A percentile compares a stretch with the other conserved stretches of the same genome.
Evolutionary conservation across 1,139 yeast species (phyloP).

Genomic region (Yamadazyma conglobata): DNA sequence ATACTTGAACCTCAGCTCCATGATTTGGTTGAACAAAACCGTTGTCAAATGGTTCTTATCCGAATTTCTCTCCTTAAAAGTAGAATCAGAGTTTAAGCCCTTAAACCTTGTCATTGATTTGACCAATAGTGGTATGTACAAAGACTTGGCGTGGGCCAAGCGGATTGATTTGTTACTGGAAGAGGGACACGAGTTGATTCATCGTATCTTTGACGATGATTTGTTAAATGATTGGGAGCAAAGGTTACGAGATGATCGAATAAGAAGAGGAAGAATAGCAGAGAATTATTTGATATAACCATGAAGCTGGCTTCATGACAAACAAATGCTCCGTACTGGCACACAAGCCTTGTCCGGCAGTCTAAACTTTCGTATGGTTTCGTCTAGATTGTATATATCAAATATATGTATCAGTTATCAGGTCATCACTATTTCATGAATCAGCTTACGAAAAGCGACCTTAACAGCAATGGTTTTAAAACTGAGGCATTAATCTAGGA

Average conservation of each 20-base stretch:
- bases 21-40: constrained; percentile 51
- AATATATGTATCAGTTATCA: constrained; percentile 82
- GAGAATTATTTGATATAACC: constrained; percentile 44
- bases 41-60: constrained; percentile 32
- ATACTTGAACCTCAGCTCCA: constrained; percentile 39
- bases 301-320: no score
- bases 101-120: constrained; percentile 40
- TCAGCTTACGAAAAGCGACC: constrained; percentile 66
- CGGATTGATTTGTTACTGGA: constrained; percentile 27
- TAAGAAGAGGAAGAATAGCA: constrained; percentile 45
- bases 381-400: no score
- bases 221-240: constrained; percentile 31
- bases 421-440: constrained; percentile 80
- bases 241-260: constrained; percentile 27
- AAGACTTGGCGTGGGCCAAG: constrained; percentile 54
- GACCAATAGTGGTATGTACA: constrained; percentile 57
- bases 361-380: no score
- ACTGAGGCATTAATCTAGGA: constrained; percentile 26
- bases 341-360: no score
- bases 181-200: constrained; percentile 31
- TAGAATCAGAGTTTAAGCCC: constrained; percentile 5
- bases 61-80: constrained; percentile 10
- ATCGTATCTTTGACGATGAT: constrained; percentile 31
- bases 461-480: constrained; percentile 88
- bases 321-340: no score